phyloP scores from a whole-genome alignment of 2,329 filamentous ascomycete genomes.

The Colletotrichum coccodes region DNA sequence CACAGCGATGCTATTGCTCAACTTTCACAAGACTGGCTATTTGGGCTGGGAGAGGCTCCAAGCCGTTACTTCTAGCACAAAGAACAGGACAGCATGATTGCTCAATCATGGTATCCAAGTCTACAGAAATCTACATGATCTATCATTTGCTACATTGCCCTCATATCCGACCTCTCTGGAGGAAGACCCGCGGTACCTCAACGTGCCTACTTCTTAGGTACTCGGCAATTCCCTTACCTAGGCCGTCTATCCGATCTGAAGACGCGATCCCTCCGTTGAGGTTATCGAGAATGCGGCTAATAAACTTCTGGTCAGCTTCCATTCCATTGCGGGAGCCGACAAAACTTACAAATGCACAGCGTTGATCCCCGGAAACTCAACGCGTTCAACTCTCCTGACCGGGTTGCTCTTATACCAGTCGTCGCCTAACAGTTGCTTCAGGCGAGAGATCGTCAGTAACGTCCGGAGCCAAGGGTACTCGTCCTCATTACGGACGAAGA shows the following conservation, averaged over 20 bases:
- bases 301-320: not conserved
- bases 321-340: too few species aligned
- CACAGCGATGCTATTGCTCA: conserved; percentile 37
- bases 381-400: not conserved
- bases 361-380: conserved; percentile 27
- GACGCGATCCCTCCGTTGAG: conserved; percentile 32
- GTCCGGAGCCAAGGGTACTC: conserved; percentile 52
- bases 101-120: too few species aligned
- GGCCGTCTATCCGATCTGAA: conserved; percentile 39
- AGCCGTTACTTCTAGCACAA: not conserved
- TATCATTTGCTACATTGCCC: accelerated
- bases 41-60: conserved; percentile 30
- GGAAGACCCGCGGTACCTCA: conserved; percentile 45
- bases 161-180: conserved; percentile 41
- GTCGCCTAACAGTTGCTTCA: conserved; percentile 38
- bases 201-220: conserved; percentile 48
- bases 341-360: conserved; percentile 31
- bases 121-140: conserved; percentile 6
- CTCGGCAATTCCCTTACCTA: conserved; percentile 49
- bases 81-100: not conserved
- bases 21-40: conserved; percentile 37
- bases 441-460: conserved; percentile 42
- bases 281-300: conserved; percentile 29
- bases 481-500: conserved; percentile 50
- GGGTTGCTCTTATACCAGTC: conserved; percentile 34